These are phyloP conservation scores for Yamadazyma akitaensis DNA, from an alignment of 805 yeast species.

Conservation along the genomic window DNA sequence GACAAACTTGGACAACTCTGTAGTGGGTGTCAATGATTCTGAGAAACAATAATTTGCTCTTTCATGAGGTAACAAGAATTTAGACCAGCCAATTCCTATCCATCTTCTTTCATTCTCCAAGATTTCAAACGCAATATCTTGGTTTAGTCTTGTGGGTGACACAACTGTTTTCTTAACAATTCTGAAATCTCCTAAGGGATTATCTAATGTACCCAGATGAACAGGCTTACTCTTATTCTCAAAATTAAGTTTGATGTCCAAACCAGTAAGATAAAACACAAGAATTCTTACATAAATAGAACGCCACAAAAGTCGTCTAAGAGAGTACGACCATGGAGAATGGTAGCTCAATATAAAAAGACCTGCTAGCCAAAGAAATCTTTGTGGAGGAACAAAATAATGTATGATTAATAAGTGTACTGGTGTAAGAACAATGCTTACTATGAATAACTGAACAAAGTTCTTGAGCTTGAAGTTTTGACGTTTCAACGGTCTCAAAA, in stretches of 20 bases:
- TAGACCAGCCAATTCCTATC: constrained; percentile 61
- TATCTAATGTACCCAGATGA: constrained; percentile 16
- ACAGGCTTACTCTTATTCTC: constrained; percentile 18
- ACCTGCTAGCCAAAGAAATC: constrained; percentile 36
- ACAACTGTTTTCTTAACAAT: constrained; percentile 35
- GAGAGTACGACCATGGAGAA: constrained; percentile 46
- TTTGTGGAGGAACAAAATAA: constrained; percentile 28
- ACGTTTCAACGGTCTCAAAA: constrained; percentile 38
- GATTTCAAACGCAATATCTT: constrained; percentile 48
- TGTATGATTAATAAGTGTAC: constrained; percentile 37
- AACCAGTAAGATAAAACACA: constrained; percentile 41
- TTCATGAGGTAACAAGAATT: constrained; percentile 49
- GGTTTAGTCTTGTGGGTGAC: constrained; percentile 43
- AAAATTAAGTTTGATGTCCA: constrained; percentile 17
- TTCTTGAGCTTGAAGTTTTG: constrained; percentile 25
- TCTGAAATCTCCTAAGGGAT: constrained; percentile 31
- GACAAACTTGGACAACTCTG: constrained; percentile 31
- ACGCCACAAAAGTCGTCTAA: constrained; percentile 49
- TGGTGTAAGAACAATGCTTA: constrained; percentile 40
- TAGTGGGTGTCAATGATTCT: constrained; percentile 26
- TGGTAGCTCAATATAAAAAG: constrained; percentile 40
- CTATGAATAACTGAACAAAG: constrained; percentile 26
- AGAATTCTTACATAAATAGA: constrained; percentile 40
- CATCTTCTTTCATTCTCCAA: constrained; percentile 60
- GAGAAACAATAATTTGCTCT: constrained; percentile 47